A percentile compares a stretch with the other conserved stretches of the same genome.
These are phyloP conservation scores for Chaetothyriales sp. DNA, from an alignment of 2,329 filamentous ascomycete genomes.

Conservation along the genomic window DNA sequence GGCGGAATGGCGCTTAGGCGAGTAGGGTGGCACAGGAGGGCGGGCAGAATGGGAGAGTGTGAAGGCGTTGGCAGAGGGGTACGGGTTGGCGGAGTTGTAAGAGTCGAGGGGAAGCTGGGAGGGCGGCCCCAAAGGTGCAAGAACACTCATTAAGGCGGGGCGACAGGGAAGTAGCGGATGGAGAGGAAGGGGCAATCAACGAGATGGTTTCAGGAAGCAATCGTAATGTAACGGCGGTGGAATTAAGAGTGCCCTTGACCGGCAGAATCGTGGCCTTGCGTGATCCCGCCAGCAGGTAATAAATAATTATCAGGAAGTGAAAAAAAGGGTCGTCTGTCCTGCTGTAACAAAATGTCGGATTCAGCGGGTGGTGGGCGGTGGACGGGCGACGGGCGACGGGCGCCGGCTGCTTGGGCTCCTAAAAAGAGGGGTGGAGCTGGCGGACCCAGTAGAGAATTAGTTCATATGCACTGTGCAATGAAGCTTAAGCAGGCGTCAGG, in stretches of 20 bases:
- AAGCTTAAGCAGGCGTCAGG: no score
- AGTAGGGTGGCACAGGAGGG: neutral
- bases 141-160: neutral
- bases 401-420: neutral
- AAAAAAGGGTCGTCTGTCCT: neutral
- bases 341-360: neutral
- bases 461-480: neutral
- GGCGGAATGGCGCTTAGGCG: neutral
- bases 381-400: neutral
- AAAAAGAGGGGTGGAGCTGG: neutral
- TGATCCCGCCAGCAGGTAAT: neutral
- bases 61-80: neutral
- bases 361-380: neutral
- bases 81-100: neutral
- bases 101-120: neutral
- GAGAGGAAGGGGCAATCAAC: constrained; percentile 1
- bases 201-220: neutral
- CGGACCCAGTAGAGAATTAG: neutral
- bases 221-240: neutral
- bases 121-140: neutral
- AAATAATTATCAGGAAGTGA: neutral
- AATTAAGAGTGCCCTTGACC: neutral
- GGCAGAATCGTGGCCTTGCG: neutral
- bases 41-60: neutral
- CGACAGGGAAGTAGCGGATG: neutral